phyloP scores from a whole-genome alignment of 345 rosid genomes.

The Murraya paniculata region DNA sequence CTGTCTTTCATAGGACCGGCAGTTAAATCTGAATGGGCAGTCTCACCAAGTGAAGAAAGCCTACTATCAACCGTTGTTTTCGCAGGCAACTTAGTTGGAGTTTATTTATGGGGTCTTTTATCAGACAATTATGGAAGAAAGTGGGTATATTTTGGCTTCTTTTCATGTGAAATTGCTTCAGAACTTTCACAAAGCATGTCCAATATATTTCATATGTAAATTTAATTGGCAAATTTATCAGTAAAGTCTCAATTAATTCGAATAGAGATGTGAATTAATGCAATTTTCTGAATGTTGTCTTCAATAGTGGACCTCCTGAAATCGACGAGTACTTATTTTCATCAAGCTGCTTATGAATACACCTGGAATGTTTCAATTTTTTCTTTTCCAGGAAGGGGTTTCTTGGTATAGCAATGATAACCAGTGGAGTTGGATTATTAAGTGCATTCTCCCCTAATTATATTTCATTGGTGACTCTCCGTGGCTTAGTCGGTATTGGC shows the following conservation, averaged over 20 bases:
- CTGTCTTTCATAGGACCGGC: conserved; percentile 4
- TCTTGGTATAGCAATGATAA: conserved; percentile 40
- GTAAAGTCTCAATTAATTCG: too few relatives aligned
- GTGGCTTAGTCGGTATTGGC: conserved; percentile 54
- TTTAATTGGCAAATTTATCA: too few relatives aligned
- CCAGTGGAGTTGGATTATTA: conserved; percentile 49
- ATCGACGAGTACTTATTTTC: too few relatives aligned
- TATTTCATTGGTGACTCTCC: conserved; percentile 26
- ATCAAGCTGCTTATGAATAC: not conserved
- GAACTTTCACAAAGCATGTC: not conserved
- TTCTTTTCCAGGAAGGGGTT: conserved; percentile 46
- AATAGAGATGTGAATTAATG: too few relatives aligned
- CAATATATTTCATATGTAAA: too few relatives aligned
- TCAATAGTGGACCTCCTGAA: too few relatives aligned
- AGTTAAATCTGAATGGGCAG: not conserved
- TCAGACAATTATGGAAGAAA: conserved; percentile 4
- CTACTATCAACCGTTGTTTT: not conserved
- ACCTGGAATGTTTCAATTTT: not conserved
- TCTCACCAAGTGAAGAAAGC: not conserved
- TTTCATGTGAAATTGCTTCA: not conserved
- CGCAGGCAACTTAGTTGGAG: not conserved
- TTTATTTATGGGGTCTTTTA: conserved; percentile 3
- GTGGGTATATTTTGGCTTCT: not conserved
- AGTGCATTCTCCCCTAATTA: conserved; percentile 53
- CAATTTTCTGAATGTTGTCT: too few relatives aligned